Percentiles rank a stretch among this genome's conserved stretches.
Conservation (phyloP, 306 rosid genomes). For the Cicer pinnatifidum region DNA sequence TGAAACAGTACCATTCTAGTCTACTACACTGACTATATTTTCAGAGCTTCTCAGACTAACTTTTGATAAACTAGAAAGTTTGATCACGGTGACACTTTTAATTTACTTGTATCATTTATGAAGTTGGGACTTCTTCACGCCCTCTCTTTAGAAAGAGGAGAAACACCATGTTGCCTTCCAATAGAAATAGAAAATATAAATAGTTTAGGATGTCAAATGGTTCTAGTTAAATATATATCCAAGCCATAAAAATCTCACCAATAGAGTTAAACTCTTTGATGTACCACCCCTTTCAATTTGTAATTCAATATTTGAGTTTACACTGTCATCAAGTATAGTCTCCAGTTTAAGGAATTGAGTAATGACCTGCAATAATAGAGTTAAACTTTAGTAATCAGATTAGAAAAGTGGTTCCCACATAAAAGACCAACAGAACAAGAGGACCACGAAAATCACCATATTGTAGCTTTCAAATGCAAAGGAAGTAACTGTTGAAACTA, state of each 20-base stretch:
- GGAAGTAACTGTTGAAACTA: constrained; percentile 34
- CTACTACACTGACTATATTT: constrained; percentile 18
- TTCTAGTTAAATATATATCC: constrained; percentile 31
- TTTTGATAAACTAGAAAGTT: constrained; percentile 12
- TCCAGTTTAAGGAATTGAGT: constrained; percentile 94
- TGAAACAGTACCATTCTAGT: constrained; percentile 3
- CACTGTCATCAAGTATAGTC: constrained; percentile 89
- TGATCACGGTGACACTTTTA: constrained; percentile 8
- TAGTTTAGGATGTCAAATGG: constrained; percentile 34
- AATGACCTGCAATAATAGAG: constrained; percentile 65
- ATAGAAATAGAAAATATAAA: constrained; percentile 35
- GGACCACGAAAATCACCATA: not conserved
- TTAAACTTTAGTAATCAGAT: constrained; percentile 34
- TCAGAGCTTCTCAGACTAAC: not conserved
- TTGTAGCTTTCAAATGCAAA: constrained; percentile 36
- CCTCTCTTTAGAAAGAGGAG: constrained; percentile 37
- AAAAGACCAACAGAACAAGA: not conserved
- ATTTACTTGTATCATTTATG: constrained; percentile 34
- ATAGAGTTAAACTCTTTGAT: constrained; percentile 59
- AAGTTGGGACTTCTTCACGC: constrained; percentile 34
- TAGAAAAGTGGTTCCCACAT: constrained; percentile 18
- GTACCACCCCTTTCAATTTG: constrained; percentile 89
- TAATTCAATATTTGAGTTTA: constrained; percentile 68
- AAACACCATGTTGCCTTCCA: constrained; percentile 22
- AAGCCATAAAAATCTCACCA: constrained; percentile 61